Conservation (phyloP, 306 rosid species). For the Medicago ruthenica region DNA sequence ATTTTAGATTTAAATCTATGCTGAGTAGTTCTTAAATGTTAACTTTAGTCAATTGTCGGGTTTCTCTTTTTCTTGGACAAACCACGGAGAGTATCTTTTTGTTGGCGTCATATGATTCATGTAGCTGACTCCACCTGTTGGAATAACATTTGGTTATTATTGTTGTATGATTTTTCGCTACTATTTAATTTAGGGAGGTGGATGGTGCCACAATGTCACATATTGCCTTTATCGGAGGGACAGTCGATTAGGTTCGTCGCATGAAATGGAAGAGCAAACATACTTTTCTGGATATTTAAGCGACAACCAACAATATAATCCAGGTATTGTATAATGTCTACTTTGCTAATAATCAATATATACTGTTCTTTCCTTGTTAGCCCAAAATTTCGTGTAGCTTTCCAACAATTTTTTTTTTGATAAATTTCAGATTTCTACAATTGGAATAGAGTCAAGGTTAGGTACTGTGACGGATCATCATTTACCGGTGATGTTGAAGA, state of each 20-base stretch:
- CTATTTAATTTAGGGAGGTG: slow-evolving; percentile 75
- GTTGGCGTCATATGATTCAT: not conserved
- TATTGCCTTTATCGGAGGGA: slow-evolving; percentile 65
- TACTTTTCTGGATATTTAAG: slow-evolving; percentile 64
- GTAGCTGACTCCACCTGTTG: not conserved
- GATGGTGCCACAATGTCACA: slow-evolving; percentile 77
- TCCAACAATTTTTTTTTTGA: slow-evolving; percentile 21
- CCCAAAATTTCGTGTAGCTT: slow-evolving; percentile 1
- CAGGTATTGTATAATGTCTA: slow-evolving; percentile 53
- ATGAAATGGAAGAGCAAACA: slow-evolving; percentile 52
- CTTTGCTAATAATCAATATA: not conserved
- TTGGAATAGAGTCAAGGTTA: slow-evolving; percentile 79
- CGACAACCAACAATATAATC: slow-evolving; percentile 56
- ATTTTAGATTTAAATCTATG: too few species aligned
- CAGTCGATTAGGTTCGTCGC: slow-evolving; percentile 80
- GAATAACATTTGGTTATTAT: not conserved
- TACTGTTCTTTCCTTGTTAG: not conserved
- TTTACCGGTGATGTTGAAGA: slow-evolving; percentile 85
- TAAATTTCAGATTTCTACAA: slow-evolving; percentile 68
- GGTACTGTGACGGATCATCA: slow-evolving; percentile 93
- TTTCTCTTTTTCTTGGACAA: slow-evolving; percentile 1
- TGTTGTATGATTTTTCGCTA: slow-evolving; percentile 5
- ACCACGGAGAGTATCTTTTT: not conserved
- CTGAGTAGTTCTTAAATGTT: not conserved
- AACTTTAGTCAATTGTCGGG: not conserved